Conservation (phyloP, 2,329 filamentous ascomycete species). For the Pseudonectria buxi region DNA sequence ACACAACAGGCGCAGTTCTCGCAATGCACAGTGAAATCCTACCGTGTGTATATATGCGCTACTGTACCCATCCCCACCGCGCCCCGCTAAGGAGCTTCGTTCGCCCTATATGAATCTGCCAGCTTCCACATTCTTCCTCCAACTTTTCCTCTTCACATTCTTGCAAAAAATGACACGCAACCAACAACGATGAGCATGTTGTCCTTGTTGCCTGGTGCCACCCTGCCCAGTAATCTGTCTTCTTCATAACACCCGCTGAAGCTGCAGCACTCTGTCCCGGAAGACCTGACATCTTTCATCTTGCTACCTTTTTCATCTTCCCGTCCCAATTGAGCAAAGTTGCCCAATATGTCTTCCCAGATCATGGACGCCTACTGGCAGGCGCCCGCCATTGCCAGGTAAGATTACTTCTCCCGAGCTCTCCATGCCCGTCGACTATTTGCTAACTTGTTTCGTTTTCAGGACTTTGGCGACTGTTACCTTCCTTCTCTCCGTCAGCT, state of each 20-base stretch:
- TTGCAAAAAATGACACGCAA: constrained; percentile 29
- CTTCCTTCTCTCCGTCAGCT: constrained; percentile 52
- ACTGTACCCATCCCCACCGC: not conserved
- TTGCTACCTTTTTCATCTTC: constrained; percentile 5
- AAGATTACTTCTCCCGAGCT: constrained; percentile 11
- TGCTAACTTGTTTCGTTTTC: constrained; percentile 17
- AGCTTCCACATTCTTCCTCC: constrained; percentile 9
- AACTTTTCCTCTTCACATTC: constrained; percentile 15
- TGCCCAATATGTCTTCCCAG: constrained; percentile 27
- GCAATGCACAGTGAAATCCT: constrained; percentile 3
- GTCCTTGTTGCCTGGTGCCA: constrained; percentile 22
- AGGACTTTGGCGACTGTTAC: constrained; percentile 62
- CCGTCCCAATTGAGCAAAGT: constrained; percentile 22
- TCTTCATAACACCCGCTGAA: constrained; percentile 12
- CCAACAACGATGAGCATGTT: constrained; percentile 26
- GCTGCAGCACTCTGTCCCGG: constrained; percentile 2
- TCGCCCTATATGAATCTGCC: constrained; percentile 13
- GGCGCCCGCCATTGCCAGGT: constrained; percentile 37
- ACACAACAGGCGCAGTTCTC: constrained; percentile 11
- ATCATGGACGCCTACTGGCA: constrained; percentile 31
- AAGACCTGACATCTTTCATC: constrained; percentile 4
- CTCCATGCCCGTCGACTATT: not conserved
- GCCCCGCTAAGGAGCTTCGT: constrained; percentile 9
- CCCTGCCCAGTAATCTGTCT: constrained; percentile 14
- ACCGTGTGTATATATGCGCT: not conserved